Percentiles rank a stretch among this genome's conserved stretches.
Conservation (phyloP, 768 basidiomycete genomes). For the Mycena maculata region DNA sequence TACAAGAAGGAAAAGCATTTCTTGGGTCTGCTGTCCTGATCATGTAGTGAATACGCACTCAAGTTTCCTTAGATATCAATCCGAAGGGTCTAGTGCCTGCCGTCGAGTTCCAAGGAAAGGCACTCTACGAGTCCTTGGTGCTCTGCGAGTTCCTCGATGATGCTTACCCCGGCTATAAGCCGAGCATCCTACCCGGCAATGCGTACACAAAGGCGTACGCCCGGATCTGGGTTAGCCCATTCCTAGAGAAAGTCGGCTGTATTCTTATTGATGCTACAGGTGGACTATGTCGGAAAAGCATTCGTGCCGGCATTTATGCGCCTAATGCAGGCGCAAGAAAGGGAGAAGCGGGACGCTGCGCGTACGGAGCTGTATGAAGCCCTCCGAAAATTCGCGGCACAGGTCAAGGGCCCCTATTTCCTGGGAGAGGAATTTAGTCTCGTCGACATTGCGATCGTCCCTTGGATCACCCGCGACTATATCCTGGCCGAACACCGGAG, state of each 20-base stretch:
- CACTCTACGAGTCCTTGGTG: constrained; percentile 73
- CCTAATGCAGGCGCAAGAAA: constrained; percentile 46
- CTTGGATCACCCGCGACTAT: constrained; percentile 60
- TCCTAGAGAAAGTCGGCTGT: background rate
- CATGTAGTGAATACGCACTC: background rate
- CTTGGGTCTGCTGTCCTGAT: constrained; percentile 51
- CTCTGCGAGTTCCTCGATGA: constrained; percentile 78
- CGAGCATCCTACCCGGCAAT: constrained; percentile 63
- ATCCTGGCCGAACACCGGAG: constrained; percentile 56
- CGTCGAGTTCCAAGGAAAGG: constrained; percentile 61
- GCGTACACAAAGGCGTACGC: constrained; percentile 62
- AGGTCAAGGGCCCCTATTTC: constrained; percentile 60
- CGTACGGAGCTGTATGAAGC: constrained; percentile 52
- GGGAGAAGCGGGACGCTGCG: constrained; percentile 49
- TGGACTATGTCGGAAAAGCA: constrained; percentile 65
- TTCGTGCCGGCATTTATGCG: constrained; percentile 66
- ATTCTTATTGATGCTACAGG: constrained; percentile 8
- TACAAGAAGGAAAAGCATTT: constrained; percentile 75
- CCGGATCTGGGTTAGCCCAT: constrained; percentile 56
- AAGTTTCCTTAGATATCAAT: constrained; percentile 56
- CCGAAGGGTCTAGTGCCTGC: constrained; percentile 78
- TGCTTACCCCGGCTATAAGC: constrained; percentile 57
- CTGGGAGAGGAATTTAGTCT: constrained; percentile 58
- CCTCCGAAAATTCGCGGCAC: constrained; percentile 49
- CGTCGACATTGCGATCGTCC: constrained; percentile 60